Conservation (phyloP, 441 rosid genomes). For the Erodium trifolium region DNA sequence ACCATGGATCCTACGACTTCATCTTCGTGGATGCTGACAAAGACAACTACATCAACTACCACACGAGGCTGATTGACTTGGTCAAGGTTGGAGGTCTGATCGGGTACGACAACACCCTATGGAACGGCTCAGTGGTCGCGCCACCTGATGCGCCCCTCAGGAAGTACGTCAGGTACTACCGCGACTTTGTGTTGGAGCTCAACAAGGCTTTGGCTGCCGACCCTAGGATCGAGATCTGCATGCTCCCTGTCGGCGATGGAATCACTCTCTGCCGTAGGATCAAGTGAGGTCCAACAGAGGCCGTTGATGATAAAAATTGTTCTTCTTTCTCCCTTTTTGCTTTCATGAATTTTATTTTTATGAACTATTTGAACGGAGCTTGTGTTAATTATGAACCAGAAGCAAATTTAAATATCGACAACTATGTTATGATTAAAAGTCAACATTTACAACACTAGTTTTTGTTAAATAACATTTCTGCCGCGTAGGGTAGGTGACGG, state of each 20-base stretch:
- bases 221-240: slow-evolving; percentile 94
- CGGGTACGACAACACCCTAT: slow-evolving; percentile 95
- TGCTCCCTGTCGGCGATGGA: slow-evolving; percentile 93
- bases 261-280: slow-evolving; percentile 95
- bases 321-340: neutral
- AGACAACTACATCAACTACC: slow-evolving; percentile 88
- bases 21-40: slow-evolving; percentile 95
- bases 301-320: neutral
- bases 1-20: slow-evolving; percentile 74
- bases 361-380: neutral
- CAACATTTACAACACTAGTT: too few species aligned
- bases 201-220: slow-evolving; percentile 91
- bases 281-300: slow-evolving; percentile 25
- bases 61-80: slow-evolving; percentile 62
- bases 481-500: too few species aligned
- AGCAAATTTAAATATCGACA: too few species aligned
- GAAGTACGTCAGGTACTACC: slow-evolving; percentile 60
- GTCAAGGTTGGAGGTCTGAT: slow-evolving; percentile 82
- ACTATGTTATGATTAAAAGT: too few species aligned
- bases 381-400: too few species aligned
- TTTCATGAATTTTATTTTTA: neutral
- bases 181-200: slow-evolving; percentile 78
- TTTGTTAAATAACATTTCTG: too few species aligned
- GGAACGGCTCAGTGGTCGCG: slow-evolving; percentile 93
- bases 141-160: slow-evolving; percentile 71